phyloP scores from a whole-genome alignment of 2,329 filamentous ascomycete species.

The Achaetomium macrosporum region DNA sequence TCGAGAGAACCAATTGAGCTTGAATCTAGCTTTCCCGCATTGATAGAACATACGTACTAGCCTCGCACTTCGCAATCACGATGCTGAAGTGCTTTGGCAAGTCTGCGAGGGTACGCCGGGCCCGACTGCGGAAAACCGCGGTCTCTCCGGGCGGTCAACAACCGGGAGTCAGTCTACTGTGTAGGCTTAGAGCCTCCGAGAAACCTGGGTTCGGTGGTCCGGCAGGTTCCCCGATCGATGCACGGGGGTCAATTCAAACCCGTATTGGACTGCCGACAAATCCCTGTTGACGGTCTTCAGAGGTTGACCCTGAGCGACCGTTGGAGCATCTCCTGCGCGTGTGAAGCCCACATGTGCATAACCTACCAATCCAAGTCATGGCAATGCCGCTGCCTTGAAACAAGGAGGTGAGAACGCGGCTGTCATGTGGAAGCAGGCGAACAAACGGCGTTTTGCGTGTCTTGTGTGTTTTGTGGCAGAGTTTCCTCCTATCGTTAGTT shows the following conservation, averaged over 20 bases:
- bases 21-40: no score
- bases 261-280: background rate
- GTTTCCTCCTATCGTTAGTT: conserved; percentile 11
- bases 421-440: conserved; percentile 1
- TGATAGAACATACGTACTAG: no score
- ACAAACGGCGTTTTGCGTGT: conserved; percentile 1
- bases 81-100: background rate
- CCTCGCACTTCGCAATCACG: no score
- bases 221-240: conserved; percentile 1
- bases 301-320: no score
- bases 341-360: background rate
- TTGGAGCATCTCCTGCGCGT: no score
- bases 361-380: conserved; percentile 1
- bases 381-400: conserved; percentile 7
- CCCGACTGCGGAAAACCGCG: background rate
- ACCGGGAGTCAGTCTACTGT: background rate
- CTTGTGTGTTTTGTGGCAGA: conserved; percentile 9
- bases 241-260: background rate
- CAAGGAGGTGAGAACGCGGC: background rate
- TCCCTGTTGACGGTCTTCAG: no score
- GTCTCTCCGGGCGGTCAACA: background rate
- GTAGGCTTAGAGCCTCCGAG: background rate
- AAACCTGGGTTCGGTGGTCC: background rate
- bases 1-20: no score
- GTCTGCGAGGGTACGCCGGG: background rate